Base-by-base conservation (phyloP, 768 basidiomycete genomes). In the Lactifluus pinguis region DNA sequence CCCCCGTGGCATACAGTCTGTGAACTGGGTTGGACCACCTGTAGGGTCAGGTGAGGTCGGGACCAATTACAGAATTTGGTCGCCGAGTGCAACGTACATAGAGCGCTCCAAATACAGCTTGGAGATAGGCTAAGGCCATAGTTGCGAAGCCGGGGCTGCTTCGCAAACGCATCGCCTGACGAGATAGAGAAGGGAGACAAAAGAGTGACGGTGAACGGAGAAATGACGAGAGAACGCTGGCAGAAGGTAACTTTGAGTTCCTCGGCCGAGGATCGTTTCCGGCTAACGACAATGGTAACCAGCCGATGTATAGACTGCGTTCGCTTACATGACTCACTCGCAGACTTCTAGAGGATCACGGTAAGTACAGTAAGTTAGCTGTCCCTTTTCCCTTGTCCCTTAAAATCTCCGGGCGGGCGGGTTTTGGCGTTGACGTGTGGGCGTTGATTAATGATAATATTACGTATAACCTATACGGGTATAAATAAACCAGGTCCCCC, bases 1-100 rank as follows among this genome's bases (percentile, higher is more conserved):
- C 82, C 83, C 29, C 74, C 87, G 42, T 73, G 72, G 68, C 84
- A 87, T 49, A 47, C 47, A 4, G 49, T 53, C 8, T 21, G 47
- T 17, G n/a, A 5, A 17, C 30, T 42, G 8, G 65, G 65, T 21
- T 11, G 41, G 10, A 59, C 32, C 7, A 59, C 55, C 65, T 66
- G 47, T 19, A 5, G 14, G 9, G 53, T 62, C 30, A 38, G 45
- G 30, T 19, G 32, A 52, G 17, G 4, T 45, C 3, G 34, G 19
- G 41, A 64, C 17, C 4, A 38, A 38, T 6, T 4, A 49, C 21
- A 25, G 25, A 25, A 25, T 39, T 38, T 11, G 4, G 8, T 13
- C 38, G 3, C 9, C 15, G 15, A 36, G 50, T 21, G 6, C 8
- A 17, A 7, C 59, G 39, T 17, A 66, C 65, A 47, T 32, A 66